Percentiles rank a stretch among this genome's conserved stretches.
Conservation (phyloP, 768 basidiomycete genomes). For the Tylopilus sp. region DNA sequence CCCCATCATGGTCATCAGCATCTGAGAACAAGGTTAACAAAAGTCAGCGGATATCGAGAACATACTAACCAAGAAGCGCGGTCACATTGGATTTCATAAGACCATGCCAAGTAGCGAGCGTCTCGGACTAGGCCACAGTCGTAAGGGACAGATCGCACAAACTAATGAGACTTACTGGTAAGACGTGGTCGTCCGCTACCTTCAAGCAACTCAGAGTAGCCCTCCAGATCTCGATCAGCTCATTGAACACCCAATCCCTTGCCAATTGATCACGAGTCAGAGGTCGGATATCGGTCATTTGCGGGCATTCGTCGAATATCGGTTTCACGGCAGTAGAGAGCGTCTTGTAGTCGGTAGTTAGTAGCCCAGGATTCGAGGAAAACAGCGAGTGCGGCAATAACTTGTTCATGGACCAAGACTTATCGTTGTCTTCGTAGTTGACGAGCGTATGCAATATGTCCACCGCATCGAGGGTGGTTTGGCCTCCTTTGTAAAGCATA, state of each 20-base stretch:
- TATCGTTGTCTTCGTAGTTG: conserved; percentile 31
- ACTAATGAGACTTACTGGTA: conserved; percentile 44
- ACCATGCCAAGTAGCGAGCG: conserved; percentile 55
- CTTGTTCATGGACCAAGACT: conserved; percentile 44
- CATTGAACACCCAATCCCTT: conserved; percentile 48
- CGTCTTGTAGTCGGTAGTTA: conserved; percentile 49
- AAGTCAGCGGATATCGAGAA: neutral
- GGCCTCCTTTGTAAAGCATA: conserved; percentile 57
- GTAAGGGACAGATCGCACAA: neutral
- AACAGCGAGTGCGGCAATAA: conserved; percentile 54
- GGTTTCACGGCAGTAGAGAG: conserved; percentile 47
- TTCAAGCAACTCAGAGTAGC: conserved; percentile 42
- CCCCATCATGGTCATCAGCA: conserved; percentile 38
- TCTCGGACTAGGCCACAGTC: conserved; percentile 36
- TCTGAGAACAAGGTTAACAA: conserved; percentile 33
- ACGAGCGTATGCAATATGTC: conserved; percentile 44
- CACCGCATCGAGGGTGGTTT: conserved; percentile 52
- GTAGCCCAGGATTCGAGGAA: conserved; percentile 52
- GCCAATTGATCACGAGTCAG: conserved; percentile 57
- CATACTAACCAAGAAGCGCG: conserved; percentile 50
- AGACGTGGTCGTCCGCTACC: conserved; percentile 40
- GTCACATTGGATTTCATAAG: conserved; percentile 49
- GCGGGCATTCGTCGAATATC: conserved; percentile 52
- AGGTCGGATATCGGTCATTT: conserved; percentile 51
- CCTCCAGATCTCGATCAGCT: conserved; percentile 53